Conservation (phyloP, 2,329 filamentous ascomycete species). For the Epichloe coenophiala region DNA sequence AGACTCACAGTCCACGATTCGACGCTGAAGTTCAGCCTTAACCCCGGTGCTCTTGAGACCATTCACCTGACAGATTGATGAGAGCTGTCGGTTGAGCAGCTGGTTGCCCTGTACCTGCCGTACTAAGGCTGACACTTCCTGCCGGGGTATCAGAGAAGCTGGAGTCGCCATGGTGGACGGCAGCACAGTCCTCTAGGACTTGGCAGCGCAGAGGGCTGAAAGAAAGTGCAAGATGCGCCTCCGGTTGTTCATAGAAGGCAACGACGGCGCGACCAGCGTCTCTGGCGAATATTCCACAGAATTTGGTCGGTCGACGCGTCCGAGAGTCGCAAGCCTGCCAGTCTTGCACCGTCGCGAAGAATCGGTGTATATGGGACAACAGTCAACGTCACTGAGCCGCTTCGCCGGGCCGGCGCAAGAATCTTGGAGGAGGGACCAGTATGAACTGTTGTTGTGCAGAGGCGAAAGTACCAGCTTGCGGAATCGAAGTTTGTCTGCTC, state of each 20-base stretch:
- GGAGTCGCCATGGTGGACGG: constrained; percentile 12
- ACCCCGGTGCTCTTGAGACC: constrained; percentile 66
- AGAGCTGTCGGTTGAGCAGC: constrained; percentile 51
- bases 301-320: not conserved
- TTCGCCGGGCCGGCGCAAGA: constrained; percentile 1
- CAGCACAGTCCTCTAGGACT: not conserved
- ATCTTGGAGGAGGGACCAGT: not conserved
- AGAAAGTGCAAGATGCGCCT: not conserved
- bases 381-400: not conserved
- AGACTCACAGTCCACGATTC: constrained; percentile 64
- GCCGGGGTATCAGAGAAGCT: constrained; percentile 17
- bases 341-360: not conserved
- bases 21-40: constrained; percentile 67
- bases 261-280: not conserved
- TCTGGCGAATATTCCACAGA: not conserved
- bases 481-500: not conserved
- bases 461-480: not conserved
- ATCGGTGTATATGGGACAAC: not conserved
- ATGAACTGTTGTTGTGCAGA: not conserved
- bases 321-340: not conserved
- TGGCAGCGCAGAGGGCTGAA: not conserved
- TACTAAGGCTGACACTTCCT: constrained; percentile 32
- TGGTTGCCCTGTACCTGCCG: constrained; percentile 28
- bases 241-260: constrained; percentile 5
- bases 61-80: constrained; percentile 62